phyloP scores from a whole-genome alignment of 1,284 basidiomycete species.

The Malassezia nana region DNA sequence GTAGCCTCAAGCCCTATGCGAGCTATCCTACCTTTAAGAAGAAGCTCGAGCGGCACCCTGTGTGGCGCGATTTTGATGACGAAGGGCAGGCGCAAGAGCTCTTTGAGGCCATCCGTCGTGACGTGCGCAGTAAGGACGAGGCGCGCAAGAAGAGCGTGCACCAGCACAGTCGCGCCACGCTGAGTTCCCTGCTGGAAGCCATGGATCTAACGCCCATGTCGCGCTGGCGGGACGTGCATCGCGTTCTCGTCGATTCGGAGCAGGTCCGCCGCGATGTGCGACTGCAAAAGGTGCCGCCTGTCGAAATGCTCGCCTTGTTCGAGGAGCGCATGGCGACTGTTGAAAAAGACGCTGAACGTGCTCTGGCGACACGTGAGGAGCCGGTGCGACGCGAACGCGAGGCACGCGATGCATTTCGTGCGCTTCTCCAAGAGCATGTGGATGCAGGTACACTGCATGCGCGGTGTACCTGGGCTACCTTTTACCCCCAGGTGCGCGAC shows the following conservation, averaged over 20 bases:
- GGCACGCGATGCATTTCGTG: conserved; percentile 51
- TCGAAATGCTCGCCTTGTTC: conserved; percentile 41
- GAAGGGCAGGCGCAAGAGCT: conserved; percentile 23
- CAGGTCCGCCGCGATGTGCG: conserved; percentile 32
- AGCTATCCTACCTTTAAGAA: conserved; percentile 32
- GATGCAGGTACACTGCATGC: conserved; percentile 63
- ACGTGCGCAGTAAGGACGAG: conserved; percentile 24
- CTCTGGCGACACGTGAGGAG: conserved; percentile 12
- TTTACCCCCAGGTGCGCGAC: conserved; percentile 65
- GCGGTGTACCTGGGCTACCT: conserved; percentile 78
- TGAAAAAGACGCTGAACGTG: conserved; percentile 26
- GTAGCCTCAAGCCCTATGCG: conserved; percentile 31
- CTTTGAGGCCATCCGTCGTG: conserved; percentile 24
- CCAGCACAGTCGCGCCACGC: conserved; percentile 33
- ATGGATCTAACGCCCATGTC: conserved; percentile 41
- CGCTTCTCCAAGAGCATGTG: conserved; percentile 62
- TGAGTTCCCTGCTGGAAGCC: conserved; percentile 36
- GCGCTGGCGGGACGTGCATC: conserved; percentile 43
- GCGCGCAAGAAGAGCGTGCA: conserved; percentile 19
- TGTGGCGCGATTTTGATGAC: conserved; percentile 26
- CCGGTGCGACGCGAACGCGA: conserved; percentile 23
- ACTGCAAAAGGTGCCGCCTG: conserved; percentile 25
- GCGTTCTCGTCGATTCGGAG: conserved; percentile 33
- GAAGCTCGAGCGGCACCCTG: conserved; percentile 2
- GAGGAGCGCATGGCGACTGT: conserved; percentile 36